These are phyloP conservation scores for Oenanthe sinensis DNA, from an alignment of 129 eudicot genomes.

Conservation along the genomic window DNA sequence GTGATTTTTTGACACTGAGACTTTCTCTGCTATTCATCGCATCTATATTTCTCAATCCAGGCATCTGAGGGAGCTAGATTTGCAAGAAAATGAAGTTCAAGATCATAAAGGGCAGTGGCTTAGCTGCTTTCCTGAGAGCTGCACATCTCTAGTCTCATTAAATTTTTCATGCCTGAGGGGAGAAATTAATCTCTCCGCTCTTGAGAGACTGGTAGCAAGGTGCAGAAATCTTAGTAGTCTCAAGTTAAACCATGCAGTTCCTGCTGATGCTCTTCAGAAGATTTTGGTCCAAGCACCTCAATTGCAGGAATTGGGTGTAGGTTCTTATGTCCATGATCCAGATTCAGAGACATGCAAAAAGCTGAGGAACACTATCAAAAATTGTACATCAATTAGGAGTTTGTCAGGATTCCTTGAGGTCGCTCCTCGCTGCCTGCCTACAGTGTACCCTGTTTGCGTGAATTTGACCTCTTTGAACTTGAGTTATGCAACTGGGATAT, in stretches of 20 bases:
- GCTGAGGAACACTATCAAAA: conserved; percentile 30
- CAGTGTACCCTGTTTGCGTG: conserved; percentile 47
- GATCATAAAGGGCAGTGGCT: conserved; percentile 80
- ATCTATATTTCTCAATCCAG: conserved; percentile 23
- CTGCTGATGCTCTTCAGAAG: conserved; percentile 39
- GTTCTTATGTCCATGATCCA: conserved; percentile 49
- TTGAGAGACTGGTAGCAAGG: conserved; percentile 62
- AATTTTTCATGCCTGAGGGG: conserved; percentile 75
- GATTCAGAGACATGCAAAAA: conserved; percentile 28
- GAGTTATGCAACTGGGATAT: conserved; percentile 51
- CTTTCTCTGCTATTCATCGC: neutral
- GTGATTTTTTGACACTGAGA: neutral
- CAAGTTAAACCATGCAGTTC: conserved; percentile 47
- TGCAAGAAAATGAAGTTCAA: conserved; percentile 67
- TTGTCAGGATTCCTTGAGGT: conserved; percentile 60
- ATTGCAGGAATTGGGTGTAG: conserved; percentile 59
- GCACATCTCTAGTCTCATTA: conserved; percentile 58
- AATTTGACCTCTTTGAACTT: conserved; percentile 49
- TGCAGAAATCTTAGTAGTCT: conserved; percentile 48
- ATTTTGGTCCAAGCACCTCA: conserved; percentile 61
- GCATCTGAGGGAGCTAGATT: conserved; percentile 65
- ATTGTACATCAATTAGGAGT: conserved; percentile 46
- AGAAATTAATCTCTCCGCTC: conserved; percentile 41
- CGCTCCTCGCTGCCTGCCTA: conserved; percentile 43
- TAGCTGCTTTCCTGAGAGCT: conserved; percentile 62